A percentile compares a stretch with the other conserved stretches of the same genome.
These are phyloP conservation scores for Yamadazyma triangularis DNA, from an alignment of 1,139 yeast species.

Conservation along the genomic window DNA sequence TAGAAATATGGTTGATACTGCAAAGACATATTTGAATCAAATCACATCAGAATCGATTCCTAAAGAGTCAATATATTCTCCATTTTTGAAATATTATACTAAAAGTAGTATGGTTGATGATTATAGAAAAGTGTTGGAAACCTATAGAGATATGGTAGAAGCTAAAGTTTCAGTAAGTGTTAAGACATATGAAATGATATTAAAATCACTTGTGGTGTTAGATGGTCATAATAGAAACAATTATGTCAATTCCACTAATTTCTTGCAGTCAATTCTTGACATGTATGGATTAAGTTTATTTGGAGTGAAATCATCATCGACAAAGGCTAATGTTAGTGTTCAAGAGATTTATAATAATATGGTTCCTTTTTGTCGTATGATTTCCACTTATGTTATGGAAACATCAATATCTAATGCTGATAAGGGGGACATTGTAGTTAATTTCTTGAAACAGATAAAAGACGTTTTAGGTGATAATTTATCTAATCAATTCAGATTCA, in stretches of 20 bases:
- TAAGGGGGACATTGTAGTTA: slow-evolving; percentile 22
- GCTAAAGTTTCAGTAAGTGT: slow-evolving; percentile 28
- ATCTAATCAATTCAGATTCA: slow-evolving; percentile 21
- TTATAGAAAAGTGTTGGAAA: slow-evolving; percentile 24
- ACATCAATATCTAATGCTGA: slow-evolving; percentile 12
- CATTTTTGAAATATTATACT: slow-evolving; percentile 24
- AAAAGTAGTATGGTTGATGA: slow-evolving; percentile 20
- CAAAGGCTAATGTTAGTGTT: slow-evolving; percentile 9
- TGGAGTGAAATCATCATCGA: slow-evolving; percentile 6
- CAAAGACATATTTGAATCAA: slow-evolving; percentile 11
- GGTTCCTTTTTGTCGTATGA: slow-evolving; percentile 20
- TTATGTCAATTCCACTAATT: slow-evolving; percentile 22
- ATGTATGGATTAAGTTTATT: slow-evolving; percentile 22
- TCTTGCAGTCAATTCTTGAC: slow-evolving; percentile 30
- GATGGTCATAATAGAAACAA: slow-evolving; percentile 25
- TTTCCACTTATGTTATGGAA: slow-evolving; percentile 19
- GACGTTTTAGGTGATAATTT: slow-evolving; percentile 17
- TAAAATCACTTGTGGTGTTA: slow-evolving; percentile 37
- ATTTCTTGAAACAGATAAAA: slow-evolving; percentile 26
- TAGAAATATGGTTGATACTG: slow-evolving; percentile 14
- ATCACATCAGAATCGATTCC: slow-evolving; percentile 4
- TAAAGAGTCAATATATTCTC: slow-evolving; percentile 9
- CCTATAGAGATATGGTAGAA: slow-evolving; percentile 40
- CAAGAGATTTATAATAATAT: slow-evolving; percentile 9
- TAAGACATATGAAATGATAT: slow-evolving; percentile 34